Conservation (phyloP, 163 green algal species). For the Chloroidium sp. region DNA sequence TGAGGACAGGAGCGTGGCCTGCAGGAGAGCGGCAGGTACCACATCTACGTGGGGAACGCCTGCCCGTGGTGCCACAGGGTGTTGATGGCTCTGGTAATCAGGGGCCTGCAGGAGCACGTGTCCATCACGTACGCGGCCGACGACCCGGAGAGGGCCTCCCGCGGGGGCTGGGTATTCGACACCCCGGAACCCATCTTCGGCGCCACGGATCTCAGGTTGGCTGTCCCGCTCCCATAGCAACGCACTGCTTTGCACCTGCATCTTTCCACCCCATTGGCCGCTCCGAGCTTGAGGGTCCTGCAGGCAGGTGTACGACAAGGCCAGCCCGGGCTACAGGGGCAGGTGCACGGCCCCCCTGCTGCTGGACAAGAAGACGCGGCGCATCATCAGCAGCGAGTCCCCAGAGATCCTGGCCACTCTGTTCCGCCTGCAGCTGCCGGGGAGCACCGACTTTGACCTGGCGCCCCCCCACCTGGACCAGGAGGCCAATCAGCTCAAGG, state of each 20-base stretch:
- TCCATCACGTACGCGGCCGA: slow-evolving; percentile 38
- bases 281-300: not conserved
- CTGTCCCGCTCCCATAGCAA: not conserved
- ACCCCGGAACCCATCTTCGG: slow-evolving; percentile 63
- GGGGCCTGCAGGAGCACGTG: slow-evolving; percentile 33
- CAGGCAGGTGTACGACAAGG: slow-evolving; percentile 72
- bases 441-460: slow-evolving; percentile 51
- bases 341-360: slow-evolving; percentile 87
- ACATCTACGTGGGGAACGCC: slow-evolving; percentile 80
- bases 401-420: slow-evolving; percentile 64
- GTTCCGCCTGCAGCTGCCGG: slow-evolving; percentile 41
- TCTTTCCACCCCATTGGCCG: no score
- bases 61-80: slow-evolving; percentile 91
- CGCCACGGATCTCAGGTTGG: slow-evolving; percentile 59
- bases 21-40: slow-evolving; percentile 29
- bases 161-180: slow-evolving; percentile 82
- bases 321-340: slow-evolving; percentile 57
- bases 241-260: not conserved
- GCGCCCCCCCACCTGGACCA: slow-evolving; percentile 44
- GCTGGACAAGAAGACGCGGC: slow-evolving; percentile 47
- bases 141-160: slow-evolving; percentile 66
- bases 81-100: slow-evolving; percentile 54
- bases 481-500: slow-evolving; percentile 60
- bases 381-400: slow-evolving; percentile 76
- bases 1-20: not conserved